phyloP scores from a whole-genome alignment of 441 rosid species.

The Macaranga tanarius region DNA sequence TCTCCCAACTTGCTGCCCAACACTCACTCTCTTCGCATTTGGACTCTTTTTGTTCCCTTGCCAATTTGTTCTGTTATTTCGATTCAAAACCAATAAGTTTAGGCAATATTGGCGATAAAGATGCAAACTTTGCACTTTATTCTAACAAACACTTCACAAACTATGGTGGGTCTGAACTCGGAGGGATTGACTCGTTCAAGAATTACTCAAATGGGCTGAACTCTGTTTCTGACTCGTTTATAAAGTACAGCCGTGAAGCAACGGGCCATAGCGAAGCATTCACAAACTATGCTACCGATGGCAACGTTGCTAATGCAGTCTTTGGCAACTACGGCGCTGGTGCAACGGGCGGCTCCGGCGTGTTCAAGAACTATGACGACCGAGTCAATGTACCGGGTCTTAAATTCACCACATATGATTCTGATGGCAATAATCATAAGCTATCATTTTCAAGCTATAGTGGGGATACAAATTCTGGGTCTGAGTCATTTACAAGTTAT shows the following conservation, averaged over 20 bases:
- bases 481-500: conserved; percentile 56
- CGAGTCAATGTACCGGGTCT: conserved; percentile 64
- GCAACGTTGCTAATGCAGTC: conserved; percentile 71
- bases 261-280: conserved; percentile 55
- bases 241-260: conserved; percentile 62
- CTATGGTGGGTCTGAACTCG: conserved; percentile 53
- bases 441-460: conserved; percentile 60
- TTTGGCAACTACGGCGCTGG: conserved; percentile 71
- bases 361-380: conserved; percentile 55
- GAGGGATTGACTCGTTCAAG: conserved; percentile 59
- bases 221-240: conserved; percentile 58
- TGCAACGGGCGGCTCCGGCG: conserved; percentile 70
- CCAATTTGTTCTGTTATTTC: conserved; percentile 68
- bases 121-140: conserved; percentile 58
- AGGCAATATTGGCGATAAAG: neutral
- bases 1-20: conserved; percentile 63
- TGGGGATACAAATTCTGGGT: conserved; percentile 58
- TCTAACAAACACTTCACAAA: conserved; percentile 58
- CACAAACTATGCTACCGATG: conserved; percentile 42
- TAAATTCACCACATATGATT: conserved; percentile 63
- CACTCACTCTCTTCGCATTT: conserved; percentile 54
- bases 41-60: conserved; percentile 66
- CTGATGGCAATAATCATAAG: conserved; percentile 47
- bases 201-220: conserved; percentile 60
- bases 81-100: conserved; percentile 1